phyloP scores from a whole-genome alignment of 208 protist species.

The Acanthamoeba triangularis region DNA sequence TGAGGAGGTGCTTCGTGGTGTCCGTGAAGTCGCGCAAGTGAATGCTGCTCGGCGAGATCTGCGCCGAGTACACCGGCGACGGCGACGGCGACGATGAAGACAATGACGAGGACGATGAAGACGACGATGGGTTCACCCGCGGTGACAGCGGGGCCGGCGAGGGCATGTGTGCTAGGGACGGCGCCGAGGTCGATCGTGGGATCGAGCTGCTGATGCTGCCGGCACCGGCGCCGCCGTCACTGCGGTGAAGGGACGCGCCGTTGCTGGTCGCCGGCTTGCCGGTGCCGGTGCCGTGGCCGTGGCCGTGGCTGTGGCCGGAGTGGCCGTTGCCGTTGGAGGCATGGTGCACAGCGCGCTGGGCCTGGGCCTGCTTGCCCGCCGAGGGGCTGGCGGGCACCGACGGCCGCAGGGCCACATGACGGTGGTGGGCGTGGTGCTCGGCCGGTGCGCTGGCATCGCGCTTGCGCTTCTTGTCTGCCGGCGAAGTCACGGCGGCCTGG shows the following conservation, averaged over 20 bases:
- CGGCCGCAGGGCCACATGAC: neutral
- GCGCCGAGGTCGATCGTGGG: neutral
- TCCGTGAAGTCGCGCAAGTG: conserved; percentile 57
- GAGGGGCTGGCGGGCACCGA: neutral
- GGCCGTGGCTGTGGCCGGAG: neutral
- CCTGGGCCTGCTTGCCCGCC: neutral
- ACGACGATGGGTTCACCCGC: neutral
- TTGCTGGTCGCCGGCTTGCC: neutral
- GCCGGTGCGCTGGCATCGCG: neutral
- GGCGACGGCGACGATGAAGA: neutral
- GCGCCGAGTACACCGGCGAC: neutral
- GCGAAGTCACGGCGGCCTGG: neutral
- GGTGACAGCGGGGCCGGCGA: neutral
- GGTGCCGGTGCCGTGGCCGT: neutral
- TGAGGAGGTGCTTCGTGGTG: conserved; percentile 32
- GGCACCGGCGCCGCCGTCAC: neutral
- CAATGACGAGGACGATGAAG: neutral
- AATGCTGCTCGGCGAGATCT: conserved; percentile 38
- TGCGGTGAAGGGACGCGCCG: neutral
- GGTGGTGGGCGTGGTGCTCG: neutral
- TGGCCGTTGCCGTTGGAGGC: neutral
- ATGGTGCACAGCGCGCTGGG: neutral
- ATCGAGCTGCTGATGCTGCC: neutral
- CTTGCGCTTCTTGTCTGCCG: neutral
- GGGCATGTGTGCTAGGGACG: neutral